A percentile compares a stretch with the other conserved stretches of the same genome.
These are phyloP conservation scores for Pichia manshurica DNA, from an alignment of 805 yeast genomes.

Conservation along the genomic window DNA sequence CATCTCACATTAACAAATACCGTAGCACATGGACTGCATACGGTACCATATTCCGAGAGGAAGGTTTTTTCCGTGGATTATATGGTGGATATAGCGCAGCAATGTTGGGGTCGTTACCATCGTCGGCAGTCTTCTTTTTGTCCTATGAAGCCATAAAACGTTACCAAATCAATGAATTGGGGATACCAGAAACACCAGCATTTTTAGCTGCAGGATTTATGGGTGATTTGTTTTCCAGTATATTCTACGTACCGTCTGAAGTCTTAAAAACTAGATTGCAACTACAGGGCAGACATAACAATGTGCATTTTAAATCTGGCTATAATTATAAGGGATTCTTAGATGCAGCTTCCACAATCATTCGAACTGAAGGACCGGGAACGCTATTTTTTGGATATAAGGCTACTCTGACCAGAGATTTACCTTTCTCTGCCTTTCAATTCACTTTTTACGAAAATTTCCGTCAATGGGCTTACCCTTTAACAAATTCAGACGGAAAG, in stretches of 20 bases:
- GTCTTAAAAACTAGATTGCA: constrained; percentile 91
- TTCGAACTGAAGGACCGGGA: constrained; percentile 61
- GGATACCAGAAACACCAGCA: constrained; percentile 69
- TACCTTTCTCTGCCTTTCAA: constrained; percentile 94
- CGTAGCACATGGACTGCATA: constrained; percentile 72
- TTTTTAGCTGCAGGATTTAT: constrained; percentile 81
- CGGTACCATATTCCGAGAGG: constrained; percentile 67
- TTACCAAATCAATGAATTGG: constrained; percentile 53
- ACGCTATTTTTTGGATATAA: constrained; percentile 88
- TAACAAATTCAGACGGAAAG: constrained; percentile 14
- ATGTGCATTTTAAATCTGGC: constrained; percentile 71
- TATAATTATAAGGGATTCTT: constrained; percentile 76
- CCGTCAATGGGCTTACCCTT: constrained; percentile 50
- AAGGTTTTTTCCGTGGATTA: constrained; percentile 78
- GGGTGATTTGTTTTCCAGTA: constrained; percentile 88
- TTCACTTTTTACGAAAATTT: constrained; percentile 91
- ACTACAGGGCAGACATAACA: constrained; percentile 83
- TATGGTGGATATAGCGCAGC: constrained; percentile 95
- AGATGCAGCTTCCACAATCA: constrained; percentile 64
- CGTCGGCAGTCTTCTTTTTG: constrained; percentile 90
- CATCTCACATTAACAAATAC: constrained; percentile 62
- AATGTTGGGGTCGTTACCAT: constrained; percentile 85
- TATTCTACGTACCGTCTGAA: constrained; percentile 92
- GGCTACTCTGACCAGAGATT: constrained; percentile 86
- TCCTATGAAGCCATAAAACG: constrained; percentile 84